Evolutionary conservation across 2,329 filamentous ascomycete species (phyloP), one percentile per base, ranked within the genome.

Genomic region (Drechmeria coniospora): DNA sequence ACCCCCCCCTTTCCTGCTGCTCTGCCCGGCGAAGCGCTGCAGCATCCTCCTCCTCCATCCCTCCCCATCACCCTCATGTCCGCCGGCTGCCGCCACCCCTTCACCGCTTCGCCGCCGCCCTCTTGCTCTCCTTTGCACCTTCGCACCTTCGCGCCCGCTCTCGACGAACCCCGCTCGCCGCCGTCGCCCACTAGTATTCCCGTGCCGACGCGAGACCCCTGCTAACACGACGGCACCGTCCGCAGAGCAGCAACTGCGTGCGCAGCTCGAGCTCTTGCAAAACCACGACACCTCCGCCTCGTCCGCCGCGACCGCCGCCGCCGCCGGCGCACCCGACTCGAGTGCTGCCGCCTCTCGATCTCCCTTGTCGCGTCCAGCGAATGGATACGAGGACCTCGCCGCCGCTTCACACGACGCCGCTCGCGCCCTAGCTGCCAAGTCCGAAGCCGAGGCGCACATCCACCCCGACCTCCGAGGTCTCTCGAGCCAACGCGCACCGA

Each of bases 401-500:
- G 44, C 46, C 30, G 41, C 46, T 32, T 42, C 46, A 8, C 49
- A 46, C 42, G 52, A 51, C 44, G 45, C 42, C 33, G 37, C 44
- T 32, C 50, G 48, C 36, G 42, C 46, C 34, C 32, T 53, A 36
- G 37, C 43, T 37, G 30, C 42, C 34, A 51, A 56, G 36, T 29
- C 48, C 34, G 55, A 59, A 35, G 46, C 46, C 36, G 59, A 65
- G 38, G 43, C 56, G 33, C 56, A 59, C 34, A 63, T 65, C 27
- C 60, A 65, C 33, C 61, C 61, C 13, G 59, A 64, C 29, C 49
- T 65, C 24, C 54, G 61, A 40, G 53, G 45, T 22, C 41, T 36
- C 18, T 15, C 35, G 17, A 30, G 31, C 29, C 44, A 45, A 36
- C 15, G 13, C 14, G 37, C 41, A 17, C 45, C 45, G 11, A 39